These are phyloP conservation scores for Zygoascus flipseniorum DNA, from an alignment of 805 yeast species.

Conservation along the genomic window DNA sequence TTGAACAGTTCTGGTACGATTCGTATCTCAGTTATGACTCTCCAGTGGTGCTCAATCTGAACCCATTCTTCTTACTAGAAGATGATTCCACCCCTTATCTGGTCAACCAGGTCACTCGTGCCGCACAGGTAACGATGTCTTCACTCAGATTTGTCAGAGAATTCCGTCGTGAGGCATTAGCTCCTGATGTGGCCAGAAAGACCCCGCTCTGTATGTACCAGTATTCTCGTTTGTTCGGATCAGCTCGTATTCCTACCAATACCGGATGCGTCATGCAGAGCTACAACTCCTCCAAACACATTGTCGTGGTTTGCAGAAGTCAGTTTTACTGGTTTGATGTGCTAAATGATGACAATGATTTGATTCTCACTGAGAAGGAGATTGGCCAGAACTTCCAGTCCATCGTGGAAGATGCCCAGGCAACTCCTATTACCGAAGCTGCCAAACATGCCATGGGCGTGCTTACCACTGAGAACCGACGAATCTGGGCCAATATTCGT, in stretches of 20 bases:
- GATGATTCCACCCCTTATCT: constrained; percentile 73
- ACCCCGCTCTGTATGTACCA: constrained; percentile 81
- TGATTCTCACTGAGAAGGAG: constrained; percentile 67
- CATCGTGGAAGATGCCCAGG: constrained; percentile 64
- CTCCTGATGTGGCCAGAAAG: constrained; percentile 59
- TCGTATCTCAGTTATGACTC: constrained; percentile 76
- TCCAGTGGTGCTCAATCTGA: constrained; percentile 77
- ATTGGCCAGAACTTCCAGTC: constrained; percentile 65
- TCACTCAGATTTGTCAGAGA: constrained; percentile 75
- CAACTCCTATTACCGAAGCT: constrained; percentile 42
- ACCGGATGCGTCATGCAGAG: constrained; percentile 82
- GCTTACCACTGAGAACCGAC: constrained; percentile 80
- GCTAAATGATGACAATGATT: constrained; percentile 59
- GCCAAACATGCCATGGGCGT: constrained; percentile 81
- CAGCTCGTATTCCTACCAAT: constrained; percentile 76
- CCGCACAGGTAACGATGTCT: constrained; percentile 69
- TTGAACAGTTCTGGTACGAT: constrained; percentile 93
- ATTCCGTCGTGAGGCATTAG: constrained; percentile 61
- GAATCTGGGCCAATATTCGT: constrained; percentile 78
- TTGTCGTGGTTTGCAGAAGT: constrained; percentile 72
- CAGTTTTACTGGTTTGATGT: constrained; percentile 96
- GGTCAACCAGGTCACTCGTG: constrained; percentile 51
- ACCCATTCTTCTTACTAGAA: constrained; percentile 83
- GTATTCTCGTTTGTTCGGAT: constrained; percentile 77
- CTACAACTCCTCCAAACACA: constrained; percentile 66